Evolutionary conservation across 805 yeast genomes (phyloP), one percentile per base, ranked within the genome.

Genomic region (Suhomyces pyralidae): DNA sequence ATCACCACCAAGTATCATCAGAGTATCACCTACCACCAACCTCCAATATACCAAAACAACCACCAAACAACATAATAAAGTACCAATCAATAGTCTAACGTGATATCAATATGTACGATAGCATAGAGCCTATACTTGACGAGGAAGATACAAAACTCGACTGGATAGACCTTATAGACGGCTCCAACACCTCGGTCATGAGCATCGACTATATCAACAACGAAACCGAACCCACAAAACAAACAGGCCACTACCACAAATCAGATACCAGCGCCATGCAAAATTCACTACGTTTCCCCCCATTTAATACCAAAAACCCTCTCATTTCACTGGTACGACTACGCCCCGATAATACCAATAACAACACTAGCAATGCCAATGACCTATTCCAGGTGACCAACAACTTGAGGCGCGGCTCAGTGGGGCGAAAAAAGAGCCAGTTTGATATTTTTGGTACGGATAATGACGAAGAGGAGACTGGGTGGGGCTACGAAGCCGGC

Each of bases 331-430:
- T 42, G 42, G 42, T 48, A 5, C 17, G 42, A 2, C 32, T 48
- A 15, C 32, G 28, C 17, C 51, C 51, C n/a, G 22, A 40, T 15
- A 28, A 15, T 19, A 7, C 15, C 40, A 48, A 28, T 26, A 40
- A 14, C n/a, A 20, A 15, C 15, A 20, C 46, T 22, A 17, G 24
- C 42, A 28, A 30, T 17, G 36, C 73, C 12, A 66, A 63, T 54
- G 75, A 65, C 45, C 61, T 73, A 19, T 73, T 73, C 51, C 73
- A 65, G 57, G 69, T 50, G 45, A 61, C 54, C 36, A 46, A 53
- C 40, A 55, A 53, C 47, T 25, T 50, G 28, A 43, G 48, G 12
- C 42, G 40, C 19, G 28, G 17, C 2, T 20, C 22, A 1, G 36
- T 38, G 14, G 42, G 42, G 19, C 42, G 43, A 3, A 38, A 38